phyloP scores from a whole-genome alignment of 73 alveolate genomes.

The Paramecium tetraurelia region DNA sequence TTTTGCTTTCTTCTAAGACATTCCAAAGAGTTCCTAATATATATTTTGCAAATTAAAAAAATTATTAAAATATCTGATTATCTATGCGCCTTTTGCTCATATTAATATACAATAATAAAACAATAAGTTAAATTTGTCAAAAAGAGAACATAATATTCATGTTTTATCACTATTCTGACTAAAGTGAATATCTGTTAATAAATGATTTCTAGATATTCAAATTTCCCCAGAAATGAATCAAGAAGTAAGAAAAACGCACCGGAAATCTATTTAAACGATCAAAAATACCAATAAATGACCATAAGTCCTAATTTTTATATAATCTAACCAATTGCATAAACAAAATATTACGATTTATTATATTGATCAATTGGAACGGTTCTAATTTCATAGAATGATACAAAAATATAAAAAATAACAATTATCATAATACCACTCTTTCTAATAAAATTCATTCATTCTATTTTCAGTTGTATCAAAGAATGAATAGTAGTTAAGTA shows the following conservation, averaged over 20 bases:
- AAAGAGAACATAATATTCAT: not conserved
- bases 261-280: not conserved
- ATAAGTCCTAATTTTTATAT: not conserved
- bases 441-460: not conserved
- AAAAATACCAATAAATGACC: not conserved
- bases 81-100: not conserved
- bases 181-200: not conserved
- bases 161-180: not conserved
- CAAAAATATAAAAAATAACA: not conserved
- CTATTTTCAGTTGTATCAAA: not conserved
- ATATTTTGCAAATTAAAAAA: not conserved
- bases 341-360: not conserved
- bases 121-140: not conserved
- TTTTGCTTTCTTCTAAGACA: not conserved
- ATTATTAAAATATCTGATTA: conserved; percentile 1
- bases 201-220: not conserved
- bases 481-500: not conserved
- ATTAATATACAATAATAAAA: not conserved
- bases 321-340: not conserved
- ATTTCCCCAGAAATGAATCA: not conserved
- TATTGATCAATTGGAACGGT: not conserved
- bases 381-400: not conserved
- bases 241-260: not conserved
- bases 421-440: not conserved
- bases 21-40: not conserved